Percentiles rank a stretch among this genome's conserved stretches.
Evolutionary conservation across 73 alveolate species (phyloP).

Genomic region (Durusdinium trenchii): DNA sequence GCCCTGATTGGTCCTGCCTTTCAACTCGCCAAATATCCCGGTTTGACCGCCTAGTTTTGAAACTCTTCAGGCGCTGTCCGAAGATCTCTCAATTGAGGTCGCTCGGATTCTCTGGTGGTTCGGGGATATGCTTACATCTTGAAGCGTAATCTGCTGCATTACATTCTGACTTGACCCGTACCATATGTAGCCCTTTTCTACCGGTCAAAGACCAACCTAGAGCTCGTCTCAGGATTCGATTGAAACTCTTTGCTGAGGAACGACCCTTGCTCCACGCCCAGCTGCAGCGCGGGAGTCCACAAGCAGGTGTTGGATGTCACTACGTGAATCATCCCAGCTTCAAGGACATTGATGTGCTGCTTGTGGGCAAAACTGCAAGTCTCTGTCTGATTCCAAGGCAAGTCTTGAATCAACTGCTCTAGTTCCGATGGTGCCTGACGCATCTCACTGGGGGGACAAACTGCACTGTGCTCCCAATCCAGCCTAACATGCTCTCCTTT

Average conservation of each 20-base stretch:
- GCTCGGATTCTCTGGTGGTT: background rate
- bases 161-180: background rate
- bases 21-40: no score
- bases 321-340: background rate
- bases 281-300: background rate
- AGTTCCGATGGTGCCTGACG: no score
- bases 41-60: background rate
- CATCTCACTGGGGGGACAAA: no score
- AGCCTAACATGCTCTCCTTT: background rate
- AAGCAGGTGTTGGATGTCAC: background rate
- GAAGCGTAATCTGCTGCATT: background rate
- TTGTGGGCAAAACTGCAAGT: background rate
- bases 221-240: background rate
- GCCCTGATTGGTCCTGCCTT: no score
- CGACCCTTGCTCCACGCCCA: background rate
- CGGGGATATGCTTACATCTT: background rate
- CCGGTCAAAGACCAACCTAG: background rate
- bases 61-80: background rate
- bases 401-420: background rate
- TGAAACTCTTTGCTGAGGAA: background rate
- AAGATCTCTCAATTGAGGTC: background rate
- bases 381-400: background rate
- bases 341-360: conserved; percentile 38
- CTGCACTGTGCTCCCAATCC: no score
- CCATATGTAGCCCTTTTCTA: background rate